Evolutionary conservation across 345 rosid genomes (phyloP).

Genomic region (Lumnitzera racemosa): DNA sequence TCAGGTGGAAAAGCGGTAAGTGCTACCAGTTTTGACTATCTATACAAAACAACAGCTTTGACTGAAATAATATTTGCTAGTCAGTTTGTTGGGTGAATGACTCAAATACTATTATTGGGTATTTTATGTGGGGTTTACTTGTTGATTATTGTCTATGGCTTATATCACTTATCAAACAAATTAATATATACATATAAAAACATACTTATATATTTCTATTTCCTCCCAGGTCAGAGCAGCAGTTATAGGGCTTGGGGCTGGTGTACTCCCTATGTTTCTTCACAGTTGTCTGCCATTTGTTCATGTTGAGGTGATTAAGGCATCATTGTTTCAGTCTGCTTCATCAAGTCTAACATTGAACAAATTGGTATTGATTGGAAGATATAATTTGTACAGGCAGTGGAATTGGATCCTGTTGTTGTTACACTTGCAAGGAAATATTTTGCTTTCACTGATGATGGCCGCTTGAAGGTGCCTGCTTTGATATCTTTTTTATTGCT

Average conservation of each 20-base stretch:
- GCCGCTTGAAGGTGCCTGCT: constrained; percentile 58
- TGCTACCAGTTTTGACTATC: neutral
- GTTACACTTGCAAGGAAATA: constrained; percentile 54
- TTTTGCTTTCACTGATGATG: constrained; percentile 58
- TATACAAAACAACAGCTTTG: neutral
- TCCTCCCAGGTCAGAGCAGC: constrained; percentile 59
- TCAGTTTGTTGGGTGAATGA: neutral
- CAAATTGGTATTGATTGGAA: constrained; percentile 6
- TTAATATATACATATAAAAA: neutral
- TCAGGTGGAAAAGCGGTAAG: constrained; percentile 50
- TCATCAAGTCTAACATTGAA: constrained; percentile 2
- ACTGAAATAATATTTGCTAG: neutral
- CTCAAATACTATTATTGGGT: neutral
- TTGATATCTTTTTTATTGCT: neutral
- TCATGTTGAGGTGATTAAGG: constrained; percentile 51
- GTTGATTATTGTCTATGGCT: no score
- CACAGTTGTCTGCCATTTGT: constrained; percentile 52
- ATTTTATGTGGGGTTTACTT: neutral
- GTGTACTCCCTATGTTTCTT: constrained; percentile 95
- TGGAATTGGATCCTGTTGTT: constrained; percentile 74
- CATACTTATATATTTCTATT: neutral
- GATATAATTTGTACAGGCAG: constrained; percentile 37
- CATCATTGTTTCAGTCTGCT: constrained; percentile 2
- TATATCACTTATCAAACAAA: neutral
- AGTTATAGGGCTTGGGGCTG: constrained; percentile 93